Conservation (phyloP, 169 alveolate species). For the Besnoitia besnoiti region DNA sequence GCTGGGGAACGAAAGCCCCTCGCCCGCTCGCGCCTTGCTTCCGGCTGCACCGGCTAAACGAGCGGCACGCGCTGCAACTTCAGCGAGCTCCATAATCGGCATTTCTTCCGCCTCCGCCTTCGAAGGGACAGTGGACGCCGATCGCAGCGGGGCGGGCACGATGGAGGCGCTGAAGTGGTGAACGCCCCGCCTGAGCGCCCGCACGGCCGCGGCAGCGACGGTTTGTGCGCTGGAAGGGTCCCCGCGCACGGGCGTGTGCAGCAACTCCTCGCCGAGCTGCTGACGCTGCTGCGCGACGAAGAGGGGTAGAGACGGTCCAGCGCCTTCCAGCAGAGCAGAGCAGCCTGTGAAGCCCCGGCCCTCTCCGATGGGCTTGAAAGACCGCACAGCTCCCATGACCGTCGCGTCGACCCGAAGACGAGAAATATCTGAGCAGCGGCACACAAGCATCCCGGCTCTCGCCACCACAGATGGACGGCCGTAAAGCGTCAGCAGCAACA, state of each 20-base stretch:
- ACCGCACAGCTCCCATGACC: not conserved
- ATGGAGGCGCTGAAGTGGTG: not conserved
- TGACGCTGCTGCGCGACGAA: constrained; percentile 9
- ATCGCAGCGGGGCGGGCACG: not conserved
- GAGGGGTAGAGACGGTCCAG: not conserved
- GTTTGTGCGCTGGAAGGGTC: not conserved
- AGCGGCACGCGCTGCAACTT: not conserved
- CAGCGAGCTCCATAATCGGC: not conserved
- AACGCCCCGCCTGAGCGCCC: not conserved
- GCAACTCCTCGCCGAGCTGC: not conserved
- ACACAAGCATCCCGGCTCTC: not conserved
- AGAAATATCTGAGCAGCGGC: not conserved
- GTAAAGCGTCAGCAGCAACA: not conserved
- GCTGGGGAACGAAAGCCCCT: too few species aligned
- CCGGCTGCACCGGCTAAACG: not conserved
- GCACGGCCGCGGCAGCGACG: constrained; percentile 5
- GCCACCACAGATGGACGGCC: not conserved
- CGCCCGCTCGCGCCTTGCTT: not conserved
- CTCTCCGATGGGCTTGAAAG: not conserved
- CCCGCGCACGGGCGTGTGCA: not conserved
- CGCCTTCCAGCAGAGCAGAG: constrained; percentile 1
- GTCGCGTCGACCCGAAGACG: constrained; percentile 42
- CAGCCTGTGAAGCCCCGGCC: constrained; percentile 35
- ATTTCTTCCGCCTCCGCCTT: not conserved
- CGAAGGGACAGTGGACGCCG: not conserved